Conservation (phyloP, 768 basidiomycete genomes). For the Boletus pseudopeckii region DNA sequence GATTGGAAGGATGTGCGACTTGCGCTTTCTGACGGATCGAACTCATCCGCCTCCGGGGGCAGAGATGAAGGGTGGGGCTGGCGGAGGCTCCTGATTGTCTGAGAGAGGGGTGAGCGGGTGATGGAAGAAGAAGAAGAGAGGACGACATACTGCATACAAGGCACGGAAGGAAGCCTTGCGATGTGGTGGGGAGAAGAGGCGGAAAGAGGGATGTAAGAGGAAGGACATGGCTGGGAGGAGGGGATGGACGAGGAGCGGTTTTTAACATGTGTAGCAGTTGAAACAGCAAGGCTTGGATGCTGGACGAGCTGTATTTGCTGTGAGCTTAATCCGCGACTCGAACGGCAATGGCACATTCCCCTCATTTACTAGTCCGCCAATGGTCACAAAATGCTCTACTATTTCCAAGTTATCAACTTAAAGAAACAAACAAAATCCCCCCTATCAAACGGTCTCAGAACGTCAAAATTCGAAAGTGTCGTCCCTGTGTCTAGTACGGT, state of each 20-base stretch:
- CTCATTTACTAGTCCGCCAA: not conserved
- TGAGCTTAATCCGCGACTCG: constrained; percentile 28
- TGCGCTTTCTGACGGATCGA: constrained; percentile 48
- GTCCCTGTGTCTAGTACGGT: constrained; percentile 16
- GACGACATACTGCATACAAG: constrained; percentile 50
- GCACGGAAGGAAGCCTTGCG: constrained; percentile 45
- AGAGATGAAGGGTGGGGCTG: constrained; percentile 1
- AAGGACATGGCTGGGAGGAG: constrained; percentile 20
- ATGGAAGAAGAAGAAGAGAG: not conserved
- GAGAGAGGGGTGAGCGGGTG: constrained; percentile 19
- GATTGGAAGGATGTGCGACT: constrained; percentile 11
- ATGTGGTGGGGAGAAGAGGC: constrained; percentile 29
- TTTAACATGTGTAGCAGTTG: constrained; percentile 22
- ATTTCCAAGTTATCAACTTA: too few species aligned
- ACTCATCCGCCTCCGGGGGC: constrained; percentile 23
- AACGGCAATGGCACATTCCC: constrained; percentile 18
- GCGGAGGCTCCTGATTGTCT: constrained; percentile 34
- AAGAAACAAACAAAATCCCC: not conserved
- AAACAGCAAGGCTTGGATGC: constrained; percentile 12
- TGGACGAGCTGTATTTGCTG: constrained; percentile 28
- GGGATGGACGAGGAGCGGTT: not conserved
- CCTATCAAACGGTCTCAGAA: constrained; percentile 15
- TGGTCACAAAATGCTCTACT: not conserved
- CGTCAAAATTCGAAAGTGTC: constrained; percentile 29
- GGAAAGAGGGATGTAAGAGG: constrained; percentile 5